phyloP scores from a whole-genome alignment of 2,329 filamentous ascomycete genomes.

The Coniochaeta prunicola region DNA sequence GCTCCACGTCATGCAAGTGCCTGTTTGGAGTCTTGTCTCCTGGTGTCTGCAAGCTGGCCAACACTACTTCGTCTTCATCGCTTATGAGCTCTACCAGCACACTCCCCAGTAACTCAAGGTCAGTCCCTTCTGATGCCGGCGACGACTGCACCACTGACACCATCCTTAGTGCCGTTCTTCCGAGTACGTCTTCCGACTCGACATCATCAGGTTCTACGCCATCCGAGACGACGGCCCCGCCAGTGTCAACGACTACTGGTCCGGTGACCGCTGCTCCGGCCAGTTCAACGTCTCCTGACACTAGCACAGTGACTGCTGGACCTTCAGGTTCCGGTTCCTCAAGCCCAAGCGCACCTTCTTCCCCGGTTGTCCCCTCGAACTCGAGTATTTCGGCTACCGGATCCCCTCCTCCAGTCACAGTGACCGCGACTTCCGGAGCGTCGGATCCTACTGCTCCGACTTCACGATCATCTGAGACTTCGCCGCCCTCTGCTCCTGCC shows the following conservation, averaged over 20 bases:
- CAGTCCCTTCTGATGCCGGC: background rate
- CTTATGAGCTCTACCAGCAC: slow-evolving; percentile 8
- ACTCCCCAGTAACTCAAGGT: slow-evolving; percentile 10
- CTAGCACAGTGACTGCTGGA: background rate
- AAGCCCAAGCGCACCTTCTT: background rate
- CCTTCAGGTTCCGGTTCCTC: background rate
- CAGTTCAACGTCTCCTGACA: background rate
- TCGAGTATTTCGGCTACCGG: background rate
- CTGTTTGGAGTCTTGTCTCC: slow-evolving; percentile 19
- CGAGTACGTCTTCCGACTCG: background rate
- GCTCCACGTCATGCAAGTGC: slow-evolving; percentile 31
- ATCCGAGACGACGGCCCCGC: background rate
- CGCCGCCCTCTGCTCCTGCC: background rate
- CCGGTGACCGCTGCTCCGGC: background rate
- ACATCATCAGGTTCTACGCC: background rate
- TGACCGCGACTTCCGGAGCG: background rate
- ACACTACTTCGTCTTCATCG: slow-evolving; percentile 8
- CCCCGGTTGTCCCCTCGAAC: background rate
- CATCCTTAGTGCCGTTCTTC: background rate
- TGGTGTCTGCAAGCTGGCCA: slow-evolving; percentile 13
- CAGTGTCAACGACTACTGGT: background rate
- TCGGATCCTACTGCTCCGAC: background rate
- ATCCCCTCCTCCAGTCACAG: background rate
- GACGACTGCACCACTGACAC: background rate
- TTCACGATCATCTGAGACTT: background rate